phyloP scores from a whole-genome alignment of 257 asterid genomes.

The Avicennia marina region DNA sequence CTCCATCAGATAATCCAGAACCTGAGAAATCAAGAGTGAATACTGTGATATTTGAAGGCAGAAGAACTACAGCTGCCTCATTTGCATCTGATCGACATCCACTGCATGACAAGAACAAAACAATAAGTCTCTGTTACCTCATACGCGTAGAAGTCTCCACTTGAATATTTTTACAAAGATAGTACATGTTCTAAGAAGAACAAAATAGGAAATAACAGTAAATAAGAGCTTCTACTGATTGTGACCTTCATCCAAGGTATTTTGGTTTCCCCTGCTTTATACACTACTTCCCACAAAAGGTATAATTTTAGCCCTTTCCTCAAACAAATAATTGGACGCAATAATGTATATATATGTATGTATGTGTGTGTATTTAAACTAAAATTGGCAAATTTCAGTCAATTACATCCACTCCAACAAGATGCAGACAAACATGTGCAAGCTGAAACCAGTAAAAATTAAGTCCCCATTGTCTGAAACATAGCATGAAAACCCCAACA shows the following conservation, averaged over 20 bases:
- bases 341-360: too few species aligned
- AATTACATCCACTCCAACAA: too few species aligned
- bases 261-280: conserved; percentile 3
- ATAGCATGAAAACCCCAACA: too few species aligned
- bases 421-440: not conserved
- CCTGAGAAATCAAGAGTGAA: conserved; percentile 96
- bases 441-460: not conserved
- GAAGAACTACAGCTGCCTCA: conserved; percentile 94
- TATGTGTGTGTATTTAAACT: too few species aligned
- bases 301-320: not conserved
- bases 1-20: conserved; percentile 92
- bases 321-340: too few species aligned
- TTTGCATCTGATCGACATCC: conserved; percentile 99
- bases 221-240: too few species aligned
- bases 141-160: not conserved
- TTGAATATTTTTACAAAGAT: not conserved
- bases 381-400: too few species aligned
- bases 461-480: too few species aligned
- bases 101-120: conserved; percentile 39
- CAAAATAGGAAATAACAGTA: too few species aligned
- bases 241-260: not conserved
- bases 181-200: too few species aligned
- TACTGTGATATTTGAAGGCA: conserved; percentile 87
- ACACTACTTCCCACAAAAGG: not conserved
- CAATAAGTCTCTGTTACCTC: conserved; percentile 14